A percentile compares a stretch with the other conserved stretches of the same genome.
These are phyloP conservation scores for Desmodesmus armatus DNA, from an alignment of 139 green algal species.

Conservation along the genomic window DNA sequence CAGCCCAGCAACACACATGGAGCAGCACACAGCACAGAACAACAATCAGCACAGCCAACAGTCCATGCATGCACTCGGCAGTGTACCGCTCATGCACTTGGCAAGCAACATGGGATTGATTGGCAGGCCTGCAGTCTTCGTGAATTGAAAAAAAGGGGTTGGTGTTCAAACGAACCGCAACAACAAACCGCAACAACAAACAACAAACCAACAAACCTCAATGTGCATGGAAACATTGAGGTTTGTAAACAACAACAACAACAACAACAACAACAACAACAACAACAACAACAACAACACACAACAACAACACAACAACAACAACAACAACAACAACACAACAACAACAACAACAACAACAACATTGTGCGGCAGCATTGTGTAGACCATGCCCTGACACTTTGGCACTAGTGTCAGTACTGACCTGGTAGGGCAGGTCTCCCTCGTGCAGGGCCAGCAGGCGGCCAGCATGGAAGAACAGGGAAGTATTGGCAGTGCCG, in stretches of 20 bases:
- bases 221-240: too few species aligned
- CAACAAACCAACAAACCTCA: too few species aligned
- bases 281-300: neutral
- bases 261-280: too few species aligned
- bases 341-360: too few species aligned
- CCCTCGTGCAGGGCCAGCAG: conserved; percentile 87
- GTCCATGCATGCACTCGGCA: neutral
- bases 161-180: neutral
- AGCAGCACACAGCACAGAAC: neutral
- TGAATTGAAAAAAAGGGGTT: too few species aligned
- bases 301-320: too few species aligned
- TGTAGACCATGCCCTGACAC: neutral
- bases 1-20: conserved; percentile 1
- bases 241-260: too few species aligned
- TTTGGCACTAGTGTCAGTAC: neutral
- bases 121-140: too few species aligned
- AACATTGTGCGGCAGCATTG: neutral
- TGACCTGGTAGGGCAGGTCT: conserved; percentile 69
- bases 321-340: too few species aligned
- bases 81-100: too few species aligned
- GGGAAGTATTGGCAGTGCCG: conserved; percentile 78
- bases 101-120: too few species aligned
- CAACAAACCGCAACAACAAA: neutral
- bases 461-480: conserved; percentile 76
- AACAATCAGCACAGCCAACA: neutral